Evolutionary conservation across 768 basidiomycete species (phyloP), one percentile per base, ranked within the genome.

Genomic region (Rhizopogon rudus): DNA sequence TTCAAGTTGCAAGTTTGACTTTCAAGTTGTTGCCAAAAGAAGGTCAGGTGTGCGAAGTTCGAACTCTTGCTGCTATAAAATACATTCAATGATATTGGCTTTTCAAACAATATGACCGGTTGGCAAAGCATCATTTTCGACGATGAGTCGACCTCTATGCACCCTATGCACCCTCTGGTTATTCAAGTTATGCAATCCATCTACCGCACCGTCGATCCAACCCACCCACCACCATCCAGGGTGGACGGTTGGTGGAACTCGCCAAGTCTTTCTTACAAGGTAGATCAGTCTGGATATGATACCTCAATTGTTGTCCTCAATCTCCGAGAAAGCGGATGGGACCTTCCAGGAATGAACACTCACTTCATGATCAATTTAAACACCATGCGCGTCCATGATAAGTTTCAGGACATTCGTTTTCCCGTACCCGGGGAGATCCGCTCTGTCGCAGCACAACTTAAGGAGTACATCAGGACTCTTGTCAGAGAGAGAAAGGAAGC

Each of bases 341-440:
- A 45, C n/a, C 7, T 1, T 31, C 31, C 31, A 35, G 1, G 8
- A 35, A 55, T 54, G 54, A n/a, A 40, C 50, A 55, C 17, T 7
- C 54, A 53, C 20, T 55, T 55, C 25, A 55, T 40, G 54, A 55
- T 55, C n/a, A 55, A 55, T 12, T 29, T 55, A n/a, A 55, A 40
- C 25, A 55, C 54, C 12, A 53, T 51, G 51, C 6, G 35, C 5
- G 6, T 55, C 10, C 53, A 54, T n/a, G 53, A 55, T 51, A 55
- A 54, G 52, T 54, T 55, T 7, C n/a, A 17, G 25, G 31, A 55
- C 35, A 1, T n/a, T 29, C 54, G 53, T 12, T 55, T 55, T 40
- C 12, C 54, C 5, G 54, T 17, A 13, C 35, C 54, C 31, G 22
- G 20, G 31, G 54, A 55, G 20, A 37, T 53, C 3, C 2, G 54